A percentile compares a stretch with the other conserved stretches of the same genome.
Conservation (phyloP, 495 filamentous ascomycete genomes). For the Ramalina intermedia region DNA sequence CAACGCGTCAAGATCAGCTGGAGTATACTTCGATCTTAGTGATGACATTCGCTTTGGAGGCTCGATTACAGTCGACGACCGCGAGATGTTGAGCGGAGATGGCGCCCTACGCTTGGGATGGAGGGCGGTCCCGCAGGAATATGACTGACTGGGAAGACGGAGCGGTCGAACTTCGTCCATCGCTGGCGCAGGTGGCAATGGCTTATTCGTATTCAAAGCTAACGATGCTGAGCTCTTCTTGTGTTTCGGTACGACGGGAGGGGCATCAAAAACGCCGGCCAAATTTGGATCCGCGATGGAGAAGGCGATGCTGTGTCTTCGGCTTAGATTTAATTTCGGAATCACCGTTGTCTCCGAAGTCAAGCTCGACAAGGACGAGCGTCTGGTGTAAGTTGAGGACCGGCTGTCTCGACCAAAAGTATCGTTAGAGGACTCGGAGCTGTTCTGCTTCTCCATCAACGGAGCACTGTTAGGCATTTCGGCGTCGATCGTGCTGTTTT, state of each 20-base stretch:
- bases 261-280: slow-evolving; percentile 30
- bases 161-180: slow-evolving; percentile 19
- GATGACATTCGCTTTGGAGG: slow-evolving; percentile 13
- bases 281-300: slow-evolving; percentile 25
- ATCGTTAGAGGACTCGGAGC: slow-evolving; percentile 17
- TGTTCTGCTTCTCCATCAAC: slow-evolving; percentile 2
- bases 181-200: slow-evolving; percentile 32
- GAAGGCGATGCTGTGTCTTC: slow-evolving; percentile 18
- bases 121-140: slow-evolving; percentile 11
- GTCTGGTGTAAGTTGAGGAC: slow-evolving; percentile 17
- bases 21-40: slow-evolving; percentile 19
- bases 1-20: slow-evolving; percentile 20
- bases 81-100: slow-evolving; percentile 13
- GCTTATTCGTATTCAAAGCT: slow-evolving; percentile 26
- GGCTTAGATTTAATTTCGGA: not conserved
- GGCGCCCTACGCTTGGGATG: slow-evolving; percentile 13
- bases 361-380: slow-evolving; percentile 19
- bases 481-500: not conserved
- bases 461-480: slow-evolving; percentile 6
- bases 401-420: slow-evolving; percentile 15
- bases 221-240: slow-evolving; percentile 11
- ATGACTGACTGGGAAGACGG: slow-evolving; percentile 12
- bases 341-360: slow-evolving; percentile 7
- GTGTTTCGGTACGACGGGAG: slow-evolving; percentile 8
- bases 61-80: slow-evolving; percentile 8